phyloP scores from a whole-genome alignment of 495 filamentous ascomycete species.

The Thozetella sp. region DNA sequence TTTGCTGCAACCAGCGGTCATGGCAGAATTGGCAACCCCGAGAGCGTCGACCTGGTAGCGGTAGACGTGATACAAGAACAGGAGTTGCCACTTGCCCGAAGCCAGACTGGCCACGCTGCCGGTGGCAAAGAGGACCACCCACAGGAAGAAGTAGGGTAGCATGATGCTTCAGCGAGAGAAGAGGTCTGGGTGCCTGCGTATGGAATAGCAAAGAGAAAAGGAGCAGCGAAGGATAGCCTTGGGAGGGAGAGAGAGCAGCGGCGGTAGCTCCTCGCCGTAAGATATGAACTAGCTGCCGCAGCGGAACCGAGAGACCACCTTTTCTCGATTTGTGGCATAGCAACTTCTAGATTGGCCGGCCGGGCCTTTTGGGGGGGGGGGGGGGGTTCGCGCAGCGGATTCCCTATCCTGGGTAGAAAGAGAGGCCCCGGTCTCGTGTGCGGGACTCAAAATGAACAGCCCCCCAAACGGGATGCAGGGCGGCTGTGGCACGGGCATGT shows the following conservation, averaged over 20 bases:
- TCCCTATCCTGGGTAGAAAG: no score
- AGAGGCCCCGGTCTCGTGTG: no score
- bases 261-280: no score
- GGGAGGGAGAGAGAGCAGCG: no score
- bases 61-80: background rate
- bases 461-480: no score
- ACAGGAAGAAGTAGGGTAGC: background rate
- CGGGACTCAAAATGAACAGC: no score
- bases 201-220: background rate
- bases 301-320: no score
- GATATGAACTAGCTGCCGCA: background rate
- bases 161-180: background rate
- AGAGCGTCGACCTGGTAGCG: background rate
- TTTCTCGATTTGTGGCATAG: background rate
- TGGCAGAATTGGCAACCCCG: background rate
- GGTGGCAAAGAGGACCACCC: background rate
- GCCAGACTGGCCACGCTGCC: background rate
- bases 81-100: background rate
- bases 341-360: background rate
- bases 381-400: no score
- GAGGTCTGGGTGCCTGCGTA: background rate
- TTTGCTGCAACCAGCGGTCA: background rate
- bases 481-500: no score
- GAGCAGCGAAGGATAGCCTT: no score
- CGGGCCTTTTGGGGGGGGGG: no score